Evolutionary conservation across 2,329 filamentous ascomycete species (phyloP).

Genomic region (Arthrobotrys megalospora): DNA sequence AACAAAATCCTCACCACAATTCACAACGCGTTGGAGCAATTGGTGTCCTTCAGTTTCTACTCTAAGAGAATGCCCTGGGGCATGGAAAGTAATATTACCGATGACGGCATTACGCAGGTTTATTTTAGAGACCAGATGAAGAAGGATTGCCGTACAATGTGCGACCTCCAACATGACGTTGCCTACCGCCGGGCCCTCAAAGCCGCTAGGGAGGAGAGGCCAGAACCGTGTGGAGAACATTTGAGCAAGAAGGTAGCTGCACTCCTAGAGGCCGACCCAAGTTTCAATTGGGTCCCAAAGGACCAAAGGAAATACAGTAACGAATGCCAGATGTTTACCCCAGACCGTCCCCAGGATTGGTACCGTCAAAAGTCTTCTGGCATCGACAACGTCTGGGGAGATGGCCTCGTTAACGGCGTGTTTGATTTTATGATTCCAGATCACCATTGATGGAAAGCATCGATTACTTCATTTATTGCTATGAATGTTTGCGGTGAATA

Average conservation of each 20-base stretch:
- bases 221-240: no score
- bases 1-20: neutral
- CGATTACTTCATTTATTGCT: no score
- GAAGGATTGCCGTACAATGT: slow-evolving; percentile 9
- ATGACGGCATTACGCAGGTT: no score
- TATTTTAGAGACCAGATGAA: no score
- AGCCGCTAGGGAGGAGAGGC: neutral
- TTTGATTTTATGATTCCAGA: neutral
- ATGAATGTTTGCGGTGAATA: neutral
- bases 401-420: neutral
- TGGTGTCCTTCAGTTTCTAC: neutral
- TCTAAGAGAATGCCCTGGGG: neutral
- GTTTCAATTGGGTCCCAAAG: neutral
- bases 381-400: neutral
- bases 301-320: neutral
- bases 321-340: neutral
- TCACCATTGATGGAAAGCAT: neutral
- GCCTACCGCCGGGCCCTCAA: neutral
- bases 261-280: neutral
- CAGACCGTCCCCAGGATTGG: neutral
- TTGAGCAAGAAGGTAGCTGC: no score
- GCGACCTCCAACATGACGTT: slow-evolving; percentile 1
- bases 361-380: neutral
- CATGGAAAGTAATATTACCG: neutral
- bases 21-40: neutral